phyloP scores from a whole-genome alignment of 306 rosid species.

The Fagus sylvatica region DNA sequence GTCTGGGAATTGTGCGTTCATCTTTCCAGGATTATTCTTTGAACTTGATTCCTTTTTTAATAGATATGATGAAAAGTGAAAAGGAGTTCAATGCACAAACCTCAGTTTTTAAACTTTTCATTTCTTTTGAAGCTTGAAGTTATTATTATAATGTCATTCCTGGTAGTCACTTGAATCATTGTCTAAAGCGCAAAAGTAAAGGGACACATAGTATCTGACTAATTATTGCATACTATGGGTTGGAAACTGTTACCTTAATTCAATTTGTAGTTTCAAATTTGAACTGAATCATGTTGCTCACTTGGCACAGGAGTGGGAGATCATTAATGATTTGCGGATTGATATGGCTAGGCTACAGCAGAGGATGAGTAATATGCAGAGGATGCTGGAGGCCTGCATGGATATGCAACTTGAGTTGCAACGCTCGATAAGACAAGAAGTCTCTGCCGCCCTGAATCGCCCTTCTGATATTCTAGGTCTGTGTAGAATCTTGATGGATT shows the following conservation, averaged over 20 bases:
- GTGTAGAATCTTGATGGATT: conserved; percentile 10
- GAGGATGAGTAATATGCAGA: conserved; percentile 90
- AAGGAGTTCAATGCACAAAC: not conserved
- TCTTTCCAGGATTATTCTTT: conserved; percentile 16
- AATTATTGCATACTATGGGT: conserved; percentile 1
- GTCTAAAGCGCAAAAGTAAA: not conserved
- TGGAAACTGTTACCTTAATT: conserved; percentile 8
- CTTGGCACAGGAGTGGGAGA: conserved; percentile 76
- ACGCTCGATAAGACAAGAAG: conserved; percentile 93
- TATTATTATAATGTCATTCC: not conserved
- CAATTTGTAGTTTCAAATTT: conserved; percentile 1
- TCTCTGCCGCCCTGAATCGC: conserved; percentile 90
- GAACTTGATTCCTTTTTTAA: conserved; percentile 3
- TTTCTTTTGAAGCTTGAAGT: not conserved
- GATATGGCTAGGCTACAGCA: conserved; percentile 97
- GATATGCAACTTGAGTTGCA: conserved; percentile 99
- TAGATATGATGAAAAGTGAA: not conserved
- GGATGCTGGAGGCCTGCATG: conserved; percentile 96
- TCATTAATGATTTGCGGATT: conserved; percentile 81
- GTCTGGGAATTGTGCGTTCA: conserved; percentile 63
- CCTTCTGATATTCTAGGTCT: conserved; percentile 69
- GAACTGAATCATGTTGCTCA: conserved; percentile 7
- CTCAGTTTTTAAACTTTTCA: not conserved
- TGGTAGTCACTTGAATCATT: not conserved
- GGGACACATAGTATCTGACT: not conserved